Base-by-base conservation (phyloP, 2,329 filamentous ascomycete genomes). In the Colletotrichum tamarilloi region DNA sequence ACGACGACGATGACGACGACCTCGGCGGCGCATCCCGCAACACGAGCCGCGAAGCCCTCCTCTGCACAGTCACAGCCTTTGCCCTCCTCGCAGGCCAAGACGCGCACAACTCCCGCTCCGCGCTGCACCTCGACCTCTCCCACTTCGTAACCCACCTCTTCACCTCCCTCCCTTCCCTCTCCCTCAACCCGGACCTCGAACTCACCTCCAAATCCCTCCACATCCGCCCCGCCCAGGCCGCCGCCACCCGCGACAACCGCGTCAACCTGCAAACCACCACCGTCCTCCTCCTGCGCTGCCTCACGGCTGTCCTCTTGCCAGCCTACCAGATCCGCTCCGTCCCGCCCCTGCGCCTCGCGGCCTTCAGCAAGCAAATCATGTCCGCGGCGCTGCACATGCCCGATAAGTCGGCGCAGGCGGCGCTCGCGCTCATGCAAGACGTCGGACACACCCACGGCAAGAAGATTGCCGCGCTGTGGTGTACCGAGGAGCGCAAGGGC, bases 61-160 rank as follows among this genome's bases (percentile, higher is more conserved):
- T 99, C 69, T 98, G 96, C 85, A 97, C 95, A 71, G 95, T 97
- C 78, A 99, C 97, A 1, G 97, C 97, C 30, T 98, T 97, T 80
- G 95, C 96, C n/a, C 91, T 99, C 7, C 91, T 99, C 52, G 94
- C 97, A 76, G 96, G 97, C 62, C 97, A 99, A 85, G 96, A 98
- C 79, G 95, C 92, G 19, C 92, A 94, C 84, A 96, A 95, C 84
- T 93, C 95, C 62, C 93, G 95, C 70, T 90, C 92, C 56, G 88
- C 92, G 57, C 89, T 98, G 5, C 94, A 95, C 79, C 92, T 99
- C 62, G 97, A 99, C 81, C 90, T 99, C 49, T 95, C 93, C 78
- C 98, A 95, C 88, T 99, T 99, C 88, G 95, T 95, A 78, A 94
- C 93, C 16, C 94, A 98, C 82, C 93, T 99, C 72, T 99, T 97